Base-by-base conservation (phyloP, 2,329 filamentous ascomycete genomes). In the Madurella mycetomatis region DNA sequence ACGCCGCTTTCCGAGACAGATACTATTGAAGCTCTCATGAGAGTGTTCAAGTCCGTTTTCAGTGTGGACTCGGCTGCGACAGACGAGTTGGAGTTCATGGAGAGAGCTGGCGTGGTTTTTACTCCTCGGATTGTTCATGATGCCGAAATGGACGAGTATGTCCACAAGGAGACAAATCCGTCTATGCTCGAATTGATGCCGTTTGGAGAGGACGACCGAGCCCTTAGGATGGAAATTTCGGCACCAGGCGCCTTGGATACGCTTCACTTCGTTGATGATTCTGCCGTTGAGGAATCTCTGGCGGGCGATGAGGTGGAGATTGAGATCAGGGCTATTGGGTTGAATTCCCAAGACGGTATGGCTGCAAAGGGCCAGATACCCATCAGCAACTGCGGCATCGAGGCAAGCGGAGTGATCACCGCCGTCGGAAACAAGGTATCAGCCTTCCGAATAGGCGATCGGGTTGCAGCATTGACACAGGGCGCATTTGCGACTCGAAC, bases 281-380 rank as follows among this genome's bases (percentile, higher is more conserved):
- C 65, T n/a, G 31, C 53, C 0, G 60, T 63, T 15, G 61, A 53
- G 2, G 46, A 60, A 9, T 64, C 68, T 11, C 57, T 75, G 16
- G 65, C 60, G 0, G 65, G 61, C 0, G 65, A 71, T n/a, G 66
- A 75, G 37, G 60, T 77, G 5, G 73, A 76, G 59, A 69, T 77
- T 47, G 69, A 72, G 30, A 68, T 76, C n/a, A 69, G 68, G 32
- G 72, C 72, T 5, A 67, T 72, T 0, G 74, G 74, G 0, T 64
- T 79, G 54, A 80, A 76, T 62, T 75, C 74, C 58, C 70, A 70
- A 32, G 78, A 81, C 56, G 68, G 75, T 1, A 67, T 78, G 54
- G 72, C 73, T 12, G 71, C 73, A 25, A 72, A 70, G 66, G 72
- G 70, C 2, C 70, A 72, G 45, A 61, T 73, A 0, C 57, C 66